Evolutionary conservation across 1,284 basidiomycete genomes (phyloP).

Genomic region (Mycena sp.): DNA sequence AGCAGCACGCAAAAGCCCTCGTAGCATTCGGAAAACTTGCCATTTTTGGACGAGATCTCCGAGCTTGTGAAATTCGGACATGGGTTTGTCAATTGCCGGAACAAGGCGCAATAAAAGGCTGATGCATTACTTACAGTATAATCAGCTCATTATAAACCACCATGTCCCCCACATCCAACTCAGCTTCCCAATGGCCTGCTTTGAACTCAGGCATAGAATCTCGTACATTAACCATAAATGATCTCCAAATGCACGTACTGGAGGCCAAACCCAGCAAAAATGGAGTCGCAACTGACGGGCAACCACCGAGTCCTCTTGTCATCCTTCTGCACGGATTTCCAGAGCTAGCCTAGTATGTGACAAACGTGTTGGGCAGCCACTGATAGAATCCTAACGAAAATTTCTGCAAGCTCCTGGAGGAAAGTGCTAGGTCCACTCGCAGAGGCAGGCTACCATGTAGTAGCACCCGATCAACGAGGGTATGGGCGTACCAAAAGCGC

Average conservation of each 20-base stretch:
- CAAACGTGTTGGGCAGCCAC: background rate
- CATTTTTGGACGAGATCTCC: too few relatives aligned
- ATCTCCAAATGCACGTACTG: constrained; percentile 61
- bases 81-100: too few relatives aligned
- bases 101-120: too few relatives aligned
- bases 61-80: too few relatives aligned
- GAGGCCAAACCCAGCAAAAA: constrained; percentile 49
- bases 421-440: constrained; percentile 62
- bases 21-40: too few relatives aligned
- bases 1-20: too few relatives aligned
- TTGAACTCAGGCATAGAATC: constrained; percentile 17
- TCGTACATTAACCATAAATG: constrained; percentile 41
- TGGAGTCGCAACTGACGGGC: constrained; percentile 23
- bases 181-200: constrained; percentile 20
- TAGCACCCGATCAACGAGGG: constrained; percentile 63
- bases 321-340: constrained; percentile 75
- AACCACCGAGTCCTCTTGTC: constrained; percentile 58
- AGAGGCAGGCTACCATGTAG: constrained; percentile 57
- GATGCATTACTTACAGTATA: too few relatives aligned
- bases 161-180: constrained; percentile 13
- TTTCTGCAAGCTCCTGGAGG: constrained; percentile 60
- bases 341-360: constrained; percentile 58
- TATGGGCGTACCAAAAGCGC: constrained; percentile 52
- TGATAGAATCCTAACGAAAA: background rate
- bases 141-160: too few relatives aligned